These are phyloP conservation scores for Pseudotsuga menziesii DNA, from an alignment of 75 land plant species.

Conservation along the genomic window DNA sequence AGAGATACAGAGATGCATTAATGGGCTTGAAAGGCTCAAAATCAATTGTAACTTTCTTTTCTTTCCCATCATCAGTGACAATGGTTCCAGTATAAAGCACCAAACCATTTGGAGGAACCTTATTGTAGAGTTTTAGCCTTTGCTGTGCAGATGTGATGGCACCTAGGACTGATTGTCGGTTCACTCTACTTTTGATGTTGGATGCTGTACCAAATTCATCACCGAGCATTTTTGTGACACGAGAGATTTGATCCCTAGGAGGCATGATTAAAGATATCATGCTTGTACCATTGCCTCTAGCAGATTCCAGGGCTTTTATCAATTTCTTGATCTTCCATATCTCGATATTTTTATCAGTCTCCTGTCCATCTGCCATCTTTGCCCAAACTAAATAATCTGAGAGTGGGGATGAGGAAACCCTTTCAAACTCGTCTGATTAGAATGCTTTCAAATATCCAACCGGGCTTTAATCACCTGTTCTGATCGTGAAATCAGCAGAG, in stretches of 20 bases:
- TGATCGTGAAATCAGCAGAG: too few species aligned
- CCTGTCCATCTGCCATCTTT: slow-evolving; percentile 35
- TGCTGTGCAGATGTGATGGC: slow-evolving; percentile 87
- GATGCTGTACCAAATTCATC: slow-evolving; percentile 87
- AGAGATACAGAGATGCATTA: slow-evolving; percentile 73
- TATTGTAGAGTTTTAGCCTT: slow-evolving; percentile 74
- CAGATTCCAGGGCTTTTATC: slow-evolving; percentile 74
- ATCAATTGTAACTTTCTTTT: slow-evolving; percentile 76
- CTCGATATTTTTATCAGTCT: slow-evolving; percentile 46
- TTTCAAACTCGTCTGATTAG: too few species aligned
- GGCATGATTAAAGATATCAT: slow-evolving; percentile 90
- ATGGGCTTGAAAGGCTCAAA: slow-evolving; percentile 75
- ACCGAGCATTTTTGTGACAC: slow-evolving; percentile 68
- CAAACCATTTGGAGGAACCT: slow-evolving; percentile 71
- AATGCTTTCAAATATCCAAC: too few species aligned
- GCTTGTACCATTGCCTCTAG: slow-evolving; percentile 82
- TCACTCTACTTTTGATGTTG: slow-evolving; percentile 70
- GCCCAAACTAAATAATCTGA: too few species aligned
- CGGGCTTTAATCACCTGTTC: too few species aligned
- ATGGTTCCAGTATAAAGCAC: slow-evolving; percentile 79
- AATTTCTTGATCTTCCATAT: slow-evolving; percentile 64
- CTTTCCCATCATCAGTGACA: slow-evolving; percentile 81
- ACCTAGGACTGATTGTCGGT: slow-evolving; percentile 73
- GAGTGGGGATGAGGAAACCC: too few species aligned
- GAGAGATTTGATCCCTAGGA: slow-evolving; percentile 80